These are phyloP conservation scores for Neurospora africana DNA, from an alignment of 495 filamentous ascomycete genomes.

Conservation along the genomic window DNA sequence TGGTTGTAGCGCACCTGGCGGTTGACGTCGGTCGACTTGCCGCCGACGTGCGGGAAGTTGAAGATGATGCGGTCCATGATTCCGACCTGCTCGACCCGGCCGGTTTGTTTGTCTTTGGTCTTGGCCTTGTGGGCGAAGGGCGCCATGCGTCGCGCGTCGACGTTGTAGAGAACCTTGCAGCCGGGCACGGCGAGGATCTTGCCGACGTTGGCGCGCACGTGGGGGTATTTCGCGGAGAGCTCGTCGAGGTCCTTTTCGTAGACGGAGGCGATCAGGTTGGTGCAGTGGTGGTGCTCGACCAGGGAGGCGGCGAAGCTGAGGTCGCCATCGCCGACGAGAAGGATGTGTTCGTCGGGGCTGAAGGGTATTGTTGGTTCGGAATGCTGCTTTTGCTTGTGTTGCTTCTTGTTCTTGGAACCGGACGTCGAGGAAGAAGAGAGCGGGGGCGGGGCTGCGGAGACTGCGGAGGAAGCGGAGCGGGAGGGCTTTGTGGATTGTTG, in stretches of 20 bases:
- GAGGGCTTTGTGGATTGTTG: constrained; percentile 3
- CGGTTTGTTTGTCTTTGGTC: constrained; percentile 6
- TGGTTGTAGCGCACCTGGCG: constrained; percentile 89
- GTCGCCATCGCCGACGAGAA: constrained; percentile 88
- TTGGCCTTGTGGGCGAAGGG: constrained; percentile 26
- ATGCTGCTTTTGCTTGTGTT: constrained; percentile 23
- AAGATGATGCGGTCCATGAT: constrained; percentile 72
- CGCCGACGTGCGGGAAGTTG: constrained; percentile 95
- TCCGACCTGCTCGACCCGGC: constrained; percentile 15
- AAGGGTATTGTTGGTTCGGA: constrained; percentile 63
- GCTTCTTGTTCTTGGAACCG: constrained; percentile 2
- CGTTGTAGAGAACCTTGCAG: constrained; percentile 48
- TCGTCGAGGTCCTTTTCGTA: constrained; percentile 33
- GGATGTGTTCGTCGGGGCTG: constrained; percentile 53
- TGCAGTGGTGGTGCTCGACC: constrained; percentile 58
- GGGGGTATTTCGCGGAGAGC: constrained; percentile 65
- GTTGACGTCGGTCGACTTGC: constrained; percentile 84
- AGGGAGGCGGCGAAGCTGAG: constrained; percentile 81
- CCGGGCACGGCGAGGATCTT: constrained; percentile 35
- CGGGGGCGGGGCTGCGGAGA: neutral
- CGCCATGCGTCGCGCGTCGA: constrained; percentile 67
- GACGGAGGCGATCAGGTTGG: constrained; percentile 46
- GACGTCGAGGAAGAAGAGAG: neutral
- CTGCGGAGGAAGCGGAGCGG: neutral
- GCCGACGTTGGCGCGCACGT: constrained; percentile 49